Base-by-base conservation (phyloP, 208 protist genomes). In the Strigomonas galati region DNA sequence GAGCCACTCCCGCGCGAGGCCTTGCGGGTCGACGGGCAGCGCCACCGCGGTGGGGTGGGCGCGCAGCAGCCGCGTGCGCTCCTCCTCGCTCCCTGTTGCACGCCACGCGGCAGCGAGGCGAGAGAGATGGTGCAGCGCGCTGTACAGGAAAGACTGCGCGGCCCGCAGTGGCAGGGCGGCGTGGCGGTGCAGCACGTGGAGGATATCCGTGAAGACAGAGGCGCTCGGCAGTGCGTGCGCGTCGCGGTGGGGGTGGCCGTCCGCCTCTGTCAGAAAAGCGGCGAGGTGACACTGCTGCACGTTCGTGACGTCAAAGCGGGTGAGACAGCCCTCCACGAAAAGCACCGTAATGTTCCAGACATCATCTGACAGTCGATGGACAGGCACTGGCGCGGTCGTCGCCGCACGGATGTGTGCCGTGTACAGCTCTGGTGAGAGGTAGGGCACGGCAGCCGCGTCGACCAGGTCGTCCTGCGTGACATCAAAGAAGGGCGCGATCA, bases 301-400 rank as follows among this genome's bases (percentile, higher is more conserved):
- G 28, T 71, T 59, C 12, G 6, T 21, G 15, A 69, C 62, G 27
- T 65, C 52, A 62, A 94, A 94, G 7, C 67, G 68, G 21, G 73
- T 58, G 40, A 95, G 63, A 64, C 78, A 72, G 24, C 78, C 76
- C 67, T 90, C 85, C 51, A 95, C 37, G 15, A 78, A 74, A 12
- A 95, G 35, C 12, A 95, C 84, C 1, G 83, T 82, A 14, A 78
- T 55, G 62, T 87, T 95, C 89, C 89, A 95, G 48, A 74, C 71
- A 65, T 95, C 89, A 51, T 92, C 85, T 0, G 84, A 84, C 62
- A 87, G 89, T 43, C 64, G 43, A 63, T 91, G 81, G 52, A 74
- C 71, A 21, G 26, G 74, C 19, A 26, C 64, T 52, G n/a, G 17
- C 58, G n/a, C 15, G 37, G 5, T 2, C 30, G 17, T n/a, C 35